Conservation (phyloP, 768 basidiomycete genomes). For the Tricholoma furcatifolium region DNA sequence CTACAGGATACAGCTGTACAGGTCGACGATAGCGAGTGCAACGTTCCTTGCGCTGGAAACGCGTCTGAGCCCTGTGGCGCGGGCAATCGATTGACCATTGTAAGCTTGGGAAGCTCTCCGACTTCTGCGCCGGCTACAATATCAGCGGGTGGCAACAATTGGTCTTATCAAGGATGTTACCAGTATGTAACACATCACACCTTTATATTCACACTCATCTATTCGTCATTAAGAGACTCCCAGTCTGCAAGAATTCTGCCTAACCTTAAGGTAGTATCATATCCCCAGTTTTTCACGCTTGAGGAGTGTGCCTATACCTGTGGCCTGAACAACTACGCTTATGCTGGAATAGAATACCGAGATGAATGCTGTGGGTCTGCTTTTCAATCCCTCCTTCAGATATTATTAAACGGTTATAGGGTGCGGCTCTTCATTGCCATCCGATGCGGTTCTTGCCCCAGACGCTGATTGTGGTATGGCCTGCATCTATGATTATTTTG, state of each 20-base stretch:
- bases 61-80: constrained; percentile 2
- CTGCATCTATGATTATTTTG: background rate
- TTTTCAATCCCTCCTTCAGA: background rate
- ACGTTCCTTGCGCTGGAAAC: constrained; percentile 3
- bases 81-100: constrained; percentile 1
- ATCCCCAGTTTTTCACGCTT: constrained; percentile 7
- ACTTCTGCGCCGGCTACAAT: constrained; percentile 2
- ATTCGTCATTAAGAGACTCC: constrained; percentile 2
- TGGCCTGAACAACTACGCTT: background rate
- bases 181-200: background rate
- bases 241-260: constrained; percentile 6
- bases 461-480: constrained; percentile 5
- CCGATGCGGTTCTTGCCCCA: background rate
- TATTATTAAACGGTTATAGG: background rate
- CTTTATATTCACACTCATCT: background rate
- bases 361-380: constrained; percentile 6
- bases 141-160: background rate
- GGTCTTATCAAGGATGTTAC: constrained; percentile 11
- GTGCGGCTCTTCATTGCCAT: constrained; percentile 1
- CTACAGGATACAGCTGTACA: background rate
- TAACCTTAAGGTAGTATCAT: background rate
- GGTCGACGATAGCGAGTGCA: constrained; percentile 4
- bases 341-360: constrained; percentile 9
- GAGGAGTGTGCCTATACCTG: constrained; percentile 6
- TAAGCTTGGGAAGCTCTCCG: background rate